Evolutionary conservation across 208 protist genomes (phyloP).

Genomic region (Trypanosoma grayi): DNA sequence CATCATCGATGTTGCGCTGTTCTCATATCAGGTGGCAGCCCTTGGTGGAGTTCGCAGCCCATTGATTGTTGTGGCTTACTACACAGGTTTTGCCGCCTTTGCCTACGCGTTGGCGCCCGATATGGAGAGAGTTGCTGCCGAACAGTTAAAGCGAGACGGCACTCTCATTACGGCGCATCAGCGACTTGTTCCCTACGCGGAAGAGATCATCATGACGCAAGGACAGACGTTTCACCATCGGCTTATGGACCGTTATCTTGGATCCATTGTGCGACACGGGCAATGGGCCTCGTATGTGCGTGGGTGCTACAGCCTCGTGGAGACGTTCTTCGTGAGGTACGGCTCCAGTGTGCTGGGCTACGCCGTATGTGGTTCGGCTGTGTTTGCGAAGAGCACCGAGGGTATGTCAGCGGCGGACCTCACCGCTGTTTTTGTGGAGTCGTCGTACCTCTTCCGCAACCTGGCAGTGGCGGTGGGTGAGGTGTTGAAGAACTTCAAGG

Average conservation of each 20-base stretch:
- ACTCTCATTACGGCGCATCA: slow-evolving; percentile 51
- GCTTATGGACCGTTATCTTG: slow-evolving; percentile 42
- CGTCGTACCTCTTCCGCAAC: slow-evolving; percentile 40
- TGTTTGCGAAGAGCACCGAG: slow-evolving; percentile 15
- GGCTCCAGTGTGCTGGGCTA: slow-evolving; percentile 52
- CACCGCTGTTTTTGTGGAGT: slow-evolving; percentile 25
- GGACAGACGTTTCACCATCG: slow-evolving; percentile 35
- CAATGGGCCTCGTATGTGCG: slow-evolving; percentile 51
- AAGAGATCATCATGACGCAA: slow-evolving; percentile 60
- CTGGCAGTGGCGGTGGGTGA: slow-evolving; percentile 41
- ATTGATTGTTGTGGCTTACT: slow-evolving; percentile 38
- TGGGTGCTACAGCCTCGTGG: slow-evolving; percentile 44
- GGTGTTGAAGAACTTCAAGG: slow-evolving; percentile 49
- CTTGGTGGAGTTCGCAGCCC: slow-evolving; percentile 29
- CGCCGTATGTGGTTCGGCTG: slow-evolving; percentile 31
- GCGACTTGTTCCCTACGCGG: slow-evolving; percentile 40
- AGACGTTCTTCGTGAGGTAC: slow-evolving; percentile 57
- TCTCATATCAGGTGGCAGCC: slow-evolving; percentile 38
- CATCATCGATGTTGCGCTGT: slow-evolving; percentile 48
- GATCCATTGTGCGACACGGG: slow-evolving; percentile 39
- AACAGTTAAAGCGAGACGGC: slow-evolving; percentile 43
- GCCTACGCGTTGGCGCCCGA: slow-evolving; percentile 32
- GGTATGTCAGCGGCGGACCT: slow-evolving; percentile 19
- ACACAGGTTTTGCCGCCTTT: slow-evolving; percentile 35
- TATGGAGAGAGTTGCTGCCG: slow-evolving; percentile 41